Evolutionary conservation across 2,329 filamentous ascomycete genomes (phyloP).

Genomic region (Colletotrichum tropicicola): DNA sequence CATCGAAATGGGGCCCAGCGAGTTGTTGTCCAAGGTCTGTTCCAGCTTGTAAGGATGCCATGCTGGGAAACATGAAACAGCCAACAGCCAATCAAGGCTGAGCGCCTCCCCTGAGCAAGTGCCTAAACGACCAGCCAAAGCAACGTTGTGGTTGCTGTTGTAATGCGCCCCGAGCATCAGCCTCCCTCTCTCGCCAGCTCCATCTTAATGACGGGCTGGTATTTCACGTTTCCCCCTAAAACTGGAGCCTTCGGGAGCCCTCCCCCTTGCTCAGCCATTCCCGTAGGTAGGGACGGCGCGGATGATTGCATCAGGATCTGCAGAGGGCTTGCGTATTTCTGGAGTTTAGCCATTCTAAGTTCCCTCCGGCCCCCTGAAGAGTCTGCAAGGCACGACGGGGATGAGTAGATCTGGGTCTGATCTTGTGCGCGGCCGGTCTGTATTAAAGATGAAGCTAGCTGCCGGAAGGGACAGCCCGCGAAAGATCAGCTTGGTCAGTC

Average conservation of each 20-base stretch:
- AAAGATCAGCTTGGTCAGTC: neutral
- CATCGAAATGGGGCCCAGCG: neutral
- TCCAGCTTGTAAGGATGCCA: conserved; percentile 5
- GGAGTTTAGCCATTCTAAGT: neutral
- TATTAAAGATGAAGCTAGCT: neutral
- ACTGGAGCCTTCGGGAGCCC: neutral
- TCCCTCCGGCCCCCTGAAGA: conserved; percentile 13
- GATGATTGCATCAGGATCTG: conserved; percentile 31
- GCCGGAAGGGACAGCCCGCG: neutral
- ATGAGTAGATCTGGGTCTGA: conserved; percentile 11
- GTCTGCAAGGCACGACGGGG: conserved; percentile 11
- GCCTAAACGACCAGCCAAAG: neutral
- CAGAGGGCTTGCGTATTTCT: conserved; percentile 17
- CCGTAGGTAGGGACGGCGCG: conserved; percentile 2
- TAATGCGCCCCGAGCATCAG: conserved; percentile 17
- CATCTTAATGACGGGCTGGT: conserved; percentile 20
- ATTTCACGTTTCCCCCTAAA: neutral
- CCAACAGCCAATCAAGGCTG: conserved; percentile 20
- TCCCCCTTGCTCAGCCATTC: conserved; percentile 8
- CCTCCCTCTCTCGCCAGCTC: neutral
- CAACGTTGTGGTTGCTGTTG: conserved; percentile 9
- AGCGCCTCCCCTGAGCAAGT: conserved; percentile 6
- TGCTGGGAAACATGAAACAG: conserved; percentile 30
- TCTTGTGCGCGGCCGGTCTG: neutral
- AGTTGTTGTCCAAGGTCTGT: neutral